These are phyloP conservation scores for Misopates orontium DNA, from an alignment of 257 asterid genomes.

Conservation along the genomic window DNA sequence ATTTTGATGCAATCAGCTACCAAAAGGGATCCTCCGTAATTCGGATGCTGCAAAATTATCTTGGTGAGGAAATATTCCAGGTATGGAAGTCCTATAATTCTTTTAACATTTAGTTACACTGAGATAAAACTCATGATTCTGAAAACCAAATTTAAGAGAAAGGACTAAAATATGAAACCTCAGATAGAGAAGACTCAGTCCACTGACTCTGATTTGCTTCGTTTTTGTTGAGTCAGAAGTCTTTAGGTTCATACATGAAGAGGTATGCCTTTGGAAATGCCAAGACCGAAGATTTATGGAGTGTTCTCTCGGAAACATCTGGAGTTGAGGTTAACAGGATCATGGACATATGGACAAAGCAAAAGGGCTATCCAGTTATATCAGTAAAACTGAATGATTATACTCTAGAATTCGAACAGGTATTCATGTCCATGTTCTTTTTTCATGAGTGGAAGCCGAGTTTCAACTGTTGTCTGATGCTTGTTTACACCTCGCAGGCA, in stretches of 20 bases:
- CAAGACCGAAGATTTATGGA: slow-evolving; percentile 49
- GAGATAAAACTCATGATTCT: too few relatives aligned
- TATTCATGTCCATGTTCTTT: background rate
- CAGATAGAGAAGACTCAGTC: background rate
- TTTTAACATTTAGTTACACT: too few relatives aligned
- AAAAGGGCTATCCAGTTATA: slow-evolving; percentile 47
- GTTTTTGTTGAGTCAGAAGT: slow-evolving; percentile 32
- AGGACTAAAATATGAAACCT: too few relatives aligned
- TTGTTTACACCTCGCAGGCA: slow-evolving; percentile 25
- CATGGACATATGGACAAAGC: slow-evolving; percentile 47
- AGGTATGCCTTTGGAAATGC: slow-evolving; percentile 40
- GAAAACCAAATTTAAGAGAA: slow-evolving; percentile 2
- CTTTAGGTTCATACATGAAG: slow-evolving; percentile 42
- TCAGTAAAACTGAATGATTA: slow-evolving; percentile 29
- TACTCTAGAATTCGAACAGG: slow-evolving; percentile 43
- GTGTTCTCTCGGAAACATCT: slow-evolving; percentile 42
- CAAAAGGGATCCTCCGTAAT: slow-evolving; percentile 41
- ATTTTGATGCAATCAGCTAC: slow-evolving; percentile 45
- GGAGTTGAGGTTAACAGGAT: slow-evolving; percentile 36
- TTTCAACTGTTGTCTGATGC: background rate
- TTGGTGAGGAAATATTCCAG: slow-evolving; percentile 47
- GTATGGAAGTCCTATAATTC: slow-evolving; percentile 15
- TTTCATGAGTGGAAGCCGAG: background rate
- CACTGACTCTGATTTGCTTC: background rate
- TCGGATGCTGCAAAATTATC: slow-evolving; percentile 42